Evolutionary conservation across 805 yeast species (phyloP), one percentile per base, ranked within the genome.

Genomic region (Lipomyces yamadae): DNA sequence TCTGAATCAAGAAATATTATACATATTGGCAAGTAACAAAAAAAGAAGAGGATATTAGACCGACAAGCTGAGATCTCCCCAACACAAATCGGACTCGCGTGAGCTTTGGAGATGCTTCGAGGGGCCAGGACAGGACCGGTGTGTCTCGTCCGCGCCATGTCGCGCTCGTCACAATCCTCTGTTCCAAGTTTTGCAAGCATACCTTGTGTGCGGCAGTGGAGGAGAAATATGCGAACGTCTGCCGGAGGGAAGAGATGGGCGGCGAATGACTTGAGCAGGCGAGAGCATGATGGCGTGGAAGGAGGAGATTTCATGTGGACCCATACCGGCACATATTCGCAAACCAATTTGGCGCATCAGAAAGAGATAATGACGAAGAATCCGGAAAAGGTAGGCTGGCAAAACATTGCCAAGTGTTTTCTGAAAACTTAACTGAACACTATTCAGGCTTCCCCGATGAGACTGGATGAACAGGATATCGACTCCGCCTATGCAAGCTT

Each of bases 391-490:
- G 48, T 42, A n/a, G 6, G 24, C 3, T 42, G 15, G 15, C 24
- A 24, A 24, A 24, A 24, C 24, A 24, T 24, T 24, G 24, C 24
- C 24, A 24, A 24, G 24, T 24, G 24, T 24, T 24, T 24, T 24
- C 24, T 24, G 24, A 24, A 24, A 24, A 24, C 24, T 24, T 24
- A 24, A 24, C 24, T 24, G 24, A 24, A 24, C 24, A 24, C 24
- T 1, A 24, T 24, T 24, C 48, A 42, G 48, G 24, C 48, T 5
- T 42, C n/a, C 48, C 54, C 24, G 29, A n/a, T 42, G 18, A 15
- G 33, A 42, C 42, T 65, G 37, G 29, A 68, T 2, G 73, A 70
- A 7, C 64, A 61, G 4, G 72, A 73, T 15, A 35, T 72, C 4
- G 70, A 70, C 33, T 34, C 54, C 18, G 39, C 68, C 13, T 70